phyloP scores from a whole-genome alignment of 176 grass and related monocot species.

The Lolium perenne region DNA sequence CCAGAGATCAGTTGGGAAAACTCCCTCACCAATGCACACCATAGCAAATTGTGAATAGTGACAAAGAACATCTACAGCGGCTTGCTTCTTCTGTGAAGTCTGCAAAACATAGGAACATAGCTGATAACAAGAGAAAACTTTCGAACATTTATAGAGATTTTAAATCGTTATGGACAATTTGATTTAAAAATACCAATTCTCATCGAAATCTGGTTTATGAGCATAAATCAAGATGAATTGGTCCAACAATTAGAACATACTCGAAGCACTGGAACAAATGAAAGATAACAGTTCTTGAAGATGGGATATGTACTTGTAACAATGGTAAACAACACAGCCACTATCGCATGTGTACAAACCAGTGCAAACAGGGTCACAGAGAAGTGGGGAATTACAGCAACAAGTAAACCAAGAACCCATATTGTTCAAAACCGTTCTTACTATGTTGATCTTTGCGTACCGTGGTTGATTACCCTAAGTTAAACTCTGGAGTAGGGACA shows the following conservation, averaged over 20 bases:
- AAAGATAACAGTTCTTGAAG: background rate
- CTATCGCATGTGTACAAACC: background rate
- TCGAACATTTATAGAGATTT: background rate
- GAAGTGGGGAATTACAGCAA: background rate
- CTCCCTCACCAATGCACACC: no score
- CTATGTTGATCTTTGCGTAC: background rate
- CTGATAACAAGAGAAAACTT: constrained; percentile 20
- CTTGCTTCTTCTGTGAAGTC: no score
- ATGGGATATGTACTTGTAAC: background rate
- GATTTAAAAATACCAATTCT: background rate
- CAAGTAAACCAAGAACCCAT: background rate
- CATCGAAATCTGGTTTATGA: background rate
- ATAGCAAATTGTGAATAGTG: no score
- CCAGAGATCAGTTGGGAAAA: constrained; percentile 61
- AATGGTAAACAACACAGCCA: background rate
- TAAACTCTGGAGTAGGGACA: background rate
- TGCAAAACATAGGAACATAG: no score
- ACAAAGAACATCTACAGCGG: no score
- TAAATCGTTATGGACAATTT: background rate
- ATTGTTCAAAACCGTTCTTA: constrained; percentile 9
- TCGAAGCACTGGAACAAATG: background rate
- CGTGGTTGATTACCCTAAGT: no score
- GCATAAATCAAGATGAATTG: constrained; percentile 1
- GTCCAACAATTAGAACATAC: background rate
- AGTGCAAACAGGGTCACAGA: background rate